These are phyloP conservation scores for Selaginella moellendorffii DNA, from an alignment of 75 land plant genomes.

Conservation along the genomic window DNA sequence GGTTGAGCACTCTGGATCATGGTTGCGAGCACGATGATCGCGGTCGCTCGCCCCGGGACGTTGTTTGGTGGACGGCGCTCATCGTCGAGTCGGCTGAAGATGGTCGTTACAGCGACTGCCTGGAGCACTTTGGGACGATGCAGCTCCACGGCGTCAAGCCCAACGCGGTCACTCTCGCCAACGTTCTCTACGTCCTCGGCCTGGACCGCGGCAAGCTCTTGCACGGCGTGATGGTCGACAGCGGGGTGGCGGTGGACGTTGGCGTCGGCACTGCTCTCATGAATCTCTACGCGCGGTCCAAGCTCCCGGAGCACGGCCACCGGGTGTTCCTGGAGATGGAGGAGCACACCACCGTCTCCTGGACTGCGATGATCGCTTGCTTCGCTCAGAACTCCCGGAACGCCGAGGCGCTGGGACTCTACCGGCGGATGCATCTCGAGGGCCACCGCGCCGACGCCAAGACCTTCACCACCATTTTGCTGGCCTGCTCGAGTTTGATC, in stretches of 20 bases:
- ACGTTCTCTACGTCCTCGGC: background rate
- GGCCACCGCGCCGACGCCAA: background rate
- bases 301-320: background rate
- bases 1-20: background rate
- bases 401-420: background rate
- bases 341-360: background rate
- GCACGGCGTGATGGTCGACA: background rate
- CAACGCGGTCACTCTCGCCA: background rate
- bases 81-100: background rate
- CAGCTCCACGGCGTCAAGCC: background rate
- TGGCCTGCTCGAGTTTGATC: background rate
- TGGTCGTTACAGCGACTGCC: background rate
- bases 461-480: background rate
- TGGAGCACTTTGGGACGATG: background rate
- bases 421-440: background rate
- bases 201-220: background rate
- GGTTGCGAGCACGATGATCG: background rate
- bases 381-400: background rate
- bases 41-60: background rate
- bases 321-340: background rate
- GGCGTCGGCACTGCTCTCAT: conserved; percentile 2
- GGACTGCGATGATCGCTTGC: background rate
- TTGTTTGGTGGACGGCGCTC: background rate
- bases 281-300: background rate
- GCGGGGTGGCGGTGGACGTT: background rate